Evolutionary conservation across 257 asterid species (phyloP), one percentile per base, ranked within the genome.

Genomic region (Datura wrightii): DNA sequence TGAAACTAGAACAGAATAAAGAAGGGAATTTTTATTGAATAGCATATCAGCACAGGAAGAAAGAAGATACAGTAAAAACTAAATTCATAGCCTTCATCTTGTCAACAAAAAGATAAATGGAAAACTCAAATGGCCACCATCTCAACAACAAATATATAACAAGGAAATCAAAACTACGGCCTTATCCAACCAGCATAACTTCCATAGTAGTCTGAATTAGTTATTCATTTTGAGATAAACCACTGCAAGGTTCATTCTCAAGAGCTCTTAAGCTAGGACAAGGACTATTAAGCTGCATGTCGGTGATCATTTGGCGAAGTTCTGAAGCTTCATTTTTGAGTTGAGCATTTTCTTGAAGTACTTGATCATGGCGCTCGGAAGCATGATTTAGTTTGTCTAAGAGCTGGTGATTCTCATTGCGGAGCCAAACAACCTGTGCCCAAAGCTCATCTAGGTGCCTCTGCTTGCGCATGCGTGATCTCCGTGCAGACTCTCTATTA

Each of bases 401-500:
- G 85, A 95, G 95, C 62, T 91, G 93, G 71, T 91, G 97, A 54
- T 95, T 95, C 94, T 95, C 99, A 42, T 91, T 92, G 2, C 96
- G 87, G 42, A 95, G 95, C 93, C 94, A 92, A 10, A 92, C 89
- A 14, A 95, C 95, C 85, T 93, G 99, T 5, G 99, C 91, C 96
- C 98, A 93, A 1, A 95, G 98, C 92, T 93, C 99, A 46, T 93
- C 98, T 79, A 95, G 86, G 83, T 94, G 99, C 89, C 90, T 95
- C 79, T 94, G 98, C 86, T 94, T 95, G 19, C 99, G 95, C 99
- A 95, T 94, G 53, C 98, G 97, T 9, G 99, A 95, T 39, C 99
- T 16, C 14, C 98, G 85, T 1, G 99, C 99, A 0, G 99, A 95
- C 80, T 95, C 98, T 59, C 98, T 80, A 87, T 95, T 95, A 1